Conservation (phyloP, 768 basidiomycete species). For the Psilocybe azurescens region DNA sequence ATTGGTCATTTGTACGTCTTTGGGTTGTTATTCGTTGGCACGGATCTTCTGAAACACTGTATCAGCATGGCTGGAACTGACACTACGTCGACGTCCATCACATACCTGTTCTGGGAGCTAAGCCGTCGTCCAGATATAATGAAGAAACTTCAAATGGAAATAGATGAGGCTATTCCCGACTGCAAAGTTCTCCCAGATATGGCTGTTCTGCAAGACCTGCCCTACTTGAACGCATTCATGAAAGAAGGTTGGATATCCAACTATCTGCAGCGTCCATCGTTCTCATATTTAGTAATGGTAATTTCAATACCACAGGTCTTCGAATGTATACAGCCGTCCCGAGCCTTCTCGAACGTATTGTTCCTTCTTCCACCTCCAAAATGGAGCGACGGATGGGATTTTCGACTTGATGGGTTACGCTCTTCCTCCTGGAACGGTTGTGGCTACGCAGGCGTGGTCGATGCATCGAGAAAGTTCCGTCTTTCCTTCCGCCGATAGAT, state of each 20-base stretch:
- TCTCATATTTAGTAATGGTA: slow-evolving; percentile 9
- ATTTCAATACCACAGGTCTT: slow-evolving; percentile 50
- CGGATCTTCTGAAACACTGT: slow-evolving; percentile 8
- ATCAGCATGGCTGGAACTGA: slow-evolving; percentile 79
- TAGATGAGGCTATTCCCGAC: slow-evolving; percentile 76
- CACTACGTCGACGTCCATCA: slow-evolving; percentile 74
- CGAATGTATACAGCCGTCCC: slow-evolving; percentile 75
- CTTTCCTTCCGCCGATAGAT: slow-evolving; percentile 77
- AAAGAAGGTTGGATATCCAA: slow-evolving; percentile 58
- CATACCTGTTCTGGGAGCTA: slow-evolving; percentile 82
- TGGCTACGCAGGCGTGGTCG: slow-evolving; percentile 86
- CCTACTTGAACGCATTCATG: slow-evolving; percentile 62
- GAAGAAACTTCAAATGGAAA: slow-evolving; percentile 71
- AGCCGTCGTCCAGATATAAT: slow-evolving; percentile 73
- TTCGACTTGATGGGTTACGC: slow-evolving; percentile 84
- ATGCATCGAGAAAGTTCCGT: slow-evolving; percentile 76
- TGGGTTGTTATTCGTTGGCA: not conserved
- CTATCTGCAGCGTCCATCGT: not conserved
- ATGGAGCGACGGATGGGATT: slow-evolving; percentile 56
- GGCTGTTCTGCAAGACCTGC: slow-evolving; percentile 57
- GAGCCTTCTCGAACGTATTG: slow-evolving; percentile 78
- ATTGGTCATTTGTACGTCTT: slow-evolving; percentile 77
- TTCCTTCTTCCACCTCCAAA: slow-evolving; percentile 64
- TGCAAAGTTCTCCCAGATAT: slow-evolving; percentile 64
- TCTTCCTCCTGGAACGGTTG: slow-evolving; percentile 78